Evolutionary conservation across 176 grass and related monocot species (phyloP), one percentile per base, ranked within the genome.

Genomic region (Eragrostis curvula): DNA sequence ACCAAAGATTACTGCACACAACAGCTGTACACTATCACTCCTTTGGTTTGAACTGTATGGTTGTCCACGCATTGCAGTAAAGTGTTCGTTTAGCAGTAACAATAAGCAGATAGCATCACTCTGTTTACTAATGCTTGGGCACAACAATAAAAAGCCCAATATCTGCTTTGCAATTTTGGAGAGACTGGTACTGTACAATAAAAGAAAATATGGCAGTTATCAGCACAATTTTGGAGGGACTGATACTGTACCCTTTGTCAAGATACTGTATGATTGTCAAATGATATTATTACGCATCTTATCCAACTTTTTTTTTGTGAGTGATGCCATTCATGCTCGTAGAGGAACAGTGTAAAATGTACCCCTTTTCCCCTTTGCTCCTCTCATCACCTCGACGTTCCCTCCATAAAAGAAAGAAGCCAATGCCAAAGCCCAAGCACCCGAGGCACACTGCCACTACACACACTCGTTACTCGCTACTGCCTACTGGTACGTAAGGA

Each of bases 341-440:
- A 39, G 16, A 80, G 32, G 32, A 83, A 71, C 39, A 72, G 25
- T 78, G 48, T 16, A 62, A 74, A 64, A 77, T 81, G 21, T 5
- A 42, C 41, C 11, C 30, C 77, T 86, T 50, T n/a, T 36, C 50
- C 58, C 30, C 13, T 44, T 15, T 43, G 28, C 23, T 28, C 78
- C 43, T 49, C 40, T 78, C 4, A 82, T 57, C 75, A 71, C 70
- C 12, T 12, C 27, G 41, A 65, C 40, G 46, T 69, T 61, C 50
- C 40, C 88, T 85, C 61, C 83, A 89, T 73, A 70, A 80, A 85
- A 81, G 70, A 39, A 39, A 48, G 65, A 50, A 67, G 66, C 36
- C 57, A 78, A n/a, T 28, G 16, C 73, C 43, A 36, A 36, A 17
- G 18, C 41, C 23, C 4, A 61, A 25, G 56, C 56, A 23, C 32